These are phyloP conservation scores for Harrya chromipes DNA, from an alignment of 768 basidiomycete genomes.

Conservation along the genomic window DNA sequence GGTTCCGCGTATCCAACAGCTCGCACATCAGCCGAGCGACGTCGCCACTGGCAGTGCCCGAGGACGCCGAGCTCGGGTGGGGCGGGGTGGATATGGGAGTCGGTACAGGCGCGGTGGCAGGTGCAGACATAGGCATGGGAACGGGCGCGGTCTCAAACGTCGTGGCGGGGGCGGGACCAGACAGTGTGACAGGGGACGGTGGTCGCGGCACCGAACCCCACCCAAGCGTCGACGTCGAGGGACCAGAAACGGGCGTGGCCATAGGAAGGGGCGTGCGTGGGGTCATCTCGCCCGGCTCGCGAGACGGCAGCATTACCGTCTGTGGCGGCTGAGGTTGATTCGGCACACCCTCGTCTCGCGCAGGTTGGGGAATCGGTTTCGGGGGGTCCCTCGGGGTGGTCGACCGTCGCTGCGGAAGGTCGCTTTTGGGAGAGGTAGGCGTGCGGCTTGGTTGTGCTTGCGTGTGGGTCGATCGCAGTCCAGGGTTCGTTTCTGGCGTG, in stretches of 20 bases:
- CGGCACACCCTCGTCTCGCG: neutral
- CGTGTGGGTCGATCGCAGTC: neutral
- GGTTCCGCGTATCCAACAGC: constrained; percentile 27
- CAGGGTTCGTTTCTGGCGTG: neutral
- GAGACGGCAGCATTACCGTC: neutral
- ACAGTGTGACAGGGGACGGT: neutral
- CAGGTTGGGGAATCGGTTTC: neutral
- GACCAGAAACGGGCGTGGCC: neutral
- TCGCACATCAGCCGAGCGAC: constrained; percentile 19
- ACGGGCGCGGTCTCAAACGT: no score
- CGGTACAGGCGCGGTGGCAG: no score
- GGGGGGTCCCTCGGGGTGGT: neutral
- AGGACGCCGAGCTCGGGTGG: neutral
- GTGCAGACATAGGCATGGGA: no score
- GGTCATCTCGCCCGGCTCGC: constrained; percentile 10
- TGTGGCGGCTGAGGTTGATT: neutral
- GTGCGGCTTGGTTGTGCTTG: neutral
- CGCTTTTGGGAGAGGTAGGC: constrained; percentile 1
- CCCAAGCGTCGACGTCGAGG: neutral
- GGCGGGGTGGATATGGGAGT: neutral
- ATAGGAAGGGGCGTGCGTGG: neutral
- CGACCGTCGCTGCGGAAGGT: neutral
- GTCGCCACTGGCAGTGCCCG: neutral
- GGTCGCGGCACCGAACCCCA: neutral
- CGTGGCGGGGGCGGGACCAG: no score